Evolutionary conservation across 495 filamentous ascomycete genomes (phyloP).

Genomic region (Aspergillus nidulans): DNA sequence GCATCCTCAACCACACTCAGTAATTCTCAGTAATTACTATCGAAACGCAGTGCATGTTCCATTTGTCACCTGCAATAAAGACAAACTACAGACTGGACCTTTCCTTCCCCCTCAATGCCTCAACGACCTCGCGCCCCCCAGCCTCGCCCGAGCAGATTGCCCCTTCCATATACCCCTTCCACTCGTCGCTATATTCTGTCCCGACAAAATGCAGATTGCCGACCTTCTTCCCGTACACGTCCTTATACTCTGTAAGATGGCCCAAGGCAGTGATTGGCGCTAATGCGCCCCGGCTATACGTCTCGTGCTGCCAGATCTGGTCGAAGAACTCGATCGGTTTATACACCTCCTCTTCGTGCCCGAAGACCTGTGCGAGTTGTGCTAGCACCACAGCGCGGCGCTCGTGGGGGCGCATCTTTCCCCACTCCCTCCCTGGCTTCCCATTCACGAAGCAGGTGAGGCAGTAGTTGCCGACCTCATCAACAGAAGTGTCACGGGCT

Average conservation of each 20-base stretch:
- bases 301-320: constrained; percentile 12
- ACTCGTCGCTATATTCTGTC: constrained; percentile 38
- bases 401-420: constrained; percentile 7
- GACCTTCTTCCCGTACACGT: constrained; percentile 10
- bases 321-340: constrained; percentile 22
- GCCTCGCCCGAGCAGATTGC: constrained; percentile 34
- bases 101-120: not conserved
- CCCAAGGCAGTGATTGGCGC: constrained; percentile 21
- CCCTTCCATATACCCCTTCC: constrained; percentile 51
- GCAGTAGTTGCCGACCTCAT: constrained; percentile 24
- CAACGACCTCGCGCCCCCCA: constrained; percentile 34
- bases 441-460: constrained; percentile 41
- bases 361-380: constrained; percentile 5
- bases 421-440: constrained; percentile 23
- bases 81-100: not conserved
- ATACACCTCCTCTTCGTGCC: constrained; percentile 9
- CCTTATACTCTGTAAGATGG: constrained; percentile 15
- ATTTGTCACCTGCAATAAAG: too few relatives aligned
- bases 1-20: too few relatives aligned
- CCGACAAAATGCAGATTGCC: constrained; percentile 46
- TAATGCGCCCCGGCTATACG: constrained; percentile 5
- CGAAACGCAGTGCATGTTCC: too few relatives aligned
- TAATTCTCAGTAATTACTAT: too few relatives aligned
- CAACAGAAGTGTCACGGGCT: constrained; percentile 33
- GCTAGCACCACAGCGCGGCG: constrained; percentile 8